These are phyloP conservation scores for Talaromyces verruculosus DNA, from an alignment of 2,329 filamentous ascomycete genomes.

Conservation along the genomic window DNA sequence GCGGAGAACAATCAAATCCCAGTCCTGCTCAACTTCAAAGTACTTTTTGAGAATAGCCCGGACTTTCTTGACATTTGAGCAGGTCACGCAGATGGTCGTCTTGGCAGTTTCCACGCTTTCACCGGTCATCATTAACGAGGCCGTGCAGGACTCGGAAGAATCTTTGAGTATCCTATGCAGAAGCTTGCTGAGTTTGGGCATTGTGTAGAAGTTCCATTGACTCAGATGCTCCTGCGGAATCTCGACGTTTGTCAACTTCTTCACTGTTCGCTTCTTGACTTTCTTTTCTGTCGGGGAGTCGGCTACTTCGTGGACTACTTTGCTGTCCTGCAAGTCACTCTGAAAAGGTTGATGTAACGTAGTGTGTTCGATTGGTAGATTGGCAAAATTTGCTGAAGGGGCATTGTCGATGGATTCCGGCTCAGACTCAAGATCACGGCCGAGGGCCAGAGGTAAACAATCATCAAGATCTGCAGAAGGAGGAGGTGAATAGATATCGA, in stretches of 20 bases:
- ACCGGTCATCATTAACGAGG: constrained; percentile 61
- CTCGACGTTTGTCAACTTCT: constrained; percentile 50
- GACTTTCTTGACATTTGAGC: constrained; percentile 59
- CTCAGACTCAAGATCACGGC: constrained; percentile 34
- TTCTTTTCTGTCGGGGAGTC: constrained; percentile 33
- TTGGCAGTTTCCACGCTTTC: constrained; percentile 57
- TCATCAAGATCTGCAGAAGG: constrained; percentile 44
- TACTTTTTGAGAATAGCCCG: constrained; percentile 58
- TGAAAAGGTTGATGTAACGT: constrained; percentile 24
- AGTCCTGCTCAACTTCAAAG: constrained; percentile 58
- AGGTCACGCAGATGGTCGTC: constrained; percentile 64
- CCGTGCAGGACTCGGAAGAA: constrained; percentile 61
- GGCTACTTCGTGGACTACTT: constrained; percentile 27
- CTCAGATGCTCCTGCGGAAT: constrained; percentile 57
- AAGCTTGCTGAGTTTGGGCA: constrained; percentile 59
- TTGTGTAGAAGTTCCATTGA: constrained; percentile 59
- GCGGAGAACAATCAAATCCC: constrained; percentile 61
- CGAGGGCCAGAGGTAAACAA: constrained; percentile 42
- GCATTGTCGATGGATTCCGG: constrained; percentile 23
- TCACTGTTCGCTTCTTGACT: constrained; percentile 42
- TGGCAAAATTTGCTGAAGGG: not conserved
- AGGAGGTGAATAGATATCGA: constrained; percentile 45
- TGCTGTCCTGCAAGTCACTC: constrained; percentile 24
- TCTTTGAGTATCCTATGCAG: constrained; percentile 60
- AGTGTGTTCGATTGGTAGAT: constrained; percentile 19